phyloP scores from a whole-genome alignment of 441 rosid species.

The Aleurites moluccanus region DNA sequence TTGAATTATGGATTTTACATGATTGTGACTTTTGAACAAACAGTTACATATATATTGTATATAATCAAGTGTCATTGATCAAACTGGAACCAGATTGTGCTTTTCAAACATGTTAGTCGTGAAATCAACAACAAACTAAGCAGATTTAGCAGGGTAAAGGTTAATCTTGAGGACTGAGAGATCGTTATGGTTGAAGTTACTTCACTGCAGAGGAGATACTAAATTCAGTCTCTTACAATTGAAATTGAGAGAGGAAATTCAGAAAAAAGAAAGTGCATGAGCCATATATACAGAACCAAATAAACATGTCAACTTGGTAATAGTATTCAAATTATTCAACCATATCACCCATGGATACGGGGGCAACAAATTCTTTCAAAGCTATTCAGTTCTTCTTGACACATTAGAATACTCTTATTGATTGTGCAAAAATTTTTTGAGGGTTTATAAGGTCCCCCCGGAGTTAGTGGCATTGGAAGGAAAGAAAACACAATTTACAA shows the following conservation, averaged over 20 bases:
- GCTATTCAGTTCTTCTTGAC: too few relatives aligned
- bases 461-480: not conserved
- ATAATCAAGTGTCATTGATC: not conserved
- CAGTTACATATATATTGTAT: not conserved
- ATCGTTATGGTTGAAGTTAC: slow-evolving; percentile 30
- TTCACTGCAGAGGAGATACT: slow-evolving; percentile 42
- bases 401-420: too few relatives aligned
- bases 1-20: not conserved
- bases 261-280: slow-evolving; percentile 4
- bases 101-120: slow-evolving; percentile 24
- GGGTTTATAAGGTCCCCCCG: too few relatives aligned
- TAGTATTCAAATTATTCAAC: not conserved
- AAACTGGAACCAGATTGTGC: slow-evolving; percentile 22
- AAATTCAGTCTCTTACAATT: slow-evolving; percentile 28
- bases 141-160: slow-evolving; percentile 32
- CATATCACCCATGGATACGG: too few relatives aligned
- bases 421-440: too few relatives aligned
- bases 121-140: slow-evolving; percentile 32
- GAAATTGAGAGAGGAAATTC: slow-evolving; percentile 20
- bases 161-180: slow-evolving; percentile 42
- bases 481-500: not conserved
- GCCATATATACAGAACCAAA: not conserved
- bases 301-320: not conserved
- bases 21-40: not conserved
- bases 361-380: too few relatives aligned